Percentiles rank a stretch among this genome's conserved stretches.
Conservation (phyloP, 169 alveolate species). For the Plasmodium blacklocki region DNA sequence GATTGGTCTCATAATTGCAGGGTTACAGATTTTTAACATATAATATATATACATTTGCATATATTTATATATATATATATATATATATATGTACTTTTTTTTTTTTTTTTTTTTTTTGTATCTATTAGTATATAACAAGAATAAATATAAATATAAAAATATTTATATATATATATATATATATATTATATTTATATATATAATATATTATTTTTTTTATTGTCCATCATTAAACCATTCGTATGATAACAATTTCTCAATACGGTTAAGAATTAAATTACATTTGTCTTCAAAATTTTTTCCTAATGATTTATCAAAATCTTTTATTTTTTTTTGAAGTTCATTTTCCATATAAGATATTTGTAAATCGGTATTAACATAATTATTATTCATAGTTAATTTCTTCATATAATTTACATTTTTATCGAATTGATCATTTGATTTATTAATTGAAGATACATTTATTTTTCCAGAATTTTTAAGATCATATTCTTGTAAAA, state of each 20-base stretch:
- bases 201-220: not conserved
- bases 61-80: not conserved
- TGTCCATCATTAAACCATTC: conserved; percentile 29
- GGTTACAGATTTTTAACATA: conserved; percentile 82
- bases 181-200: not conserved
- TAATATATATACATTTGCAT: not conserved
- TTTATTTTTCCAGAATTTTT: conserved; percentile 20
- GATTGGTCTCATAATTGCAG: conserved; percentile 88
- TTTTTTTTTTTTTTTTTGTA: conserved; percentile 12
- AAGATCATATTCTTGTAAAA: conserved; percentile 11
- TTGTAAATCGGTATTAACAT: conserved; percentile 65
- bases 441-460: conserved; percentile 21
- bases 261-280: conserved; percentile 48
- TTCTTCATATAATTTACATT: conserved; percentile 20
- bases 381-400: conserved; percentile 50
- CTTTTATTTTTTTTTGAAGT: conserved; percentile 64
- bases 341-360: conserved; percentile 74
- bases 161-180: not conserved
- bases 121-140: not conserved
- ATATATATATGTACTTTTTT: not conserved
- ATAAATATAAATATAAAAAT: not conserved
- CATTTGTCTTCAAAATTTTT: conserved; percentile 44
- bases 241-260: conserved; percentile 60
- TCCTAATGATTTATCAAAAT: conserved; percentile 37
- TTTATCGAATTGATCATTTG: not conserved